phyloP scores from a whole-genome alignment of 352 stramenopile species.

The Pythium grandisporangium region DNA sequence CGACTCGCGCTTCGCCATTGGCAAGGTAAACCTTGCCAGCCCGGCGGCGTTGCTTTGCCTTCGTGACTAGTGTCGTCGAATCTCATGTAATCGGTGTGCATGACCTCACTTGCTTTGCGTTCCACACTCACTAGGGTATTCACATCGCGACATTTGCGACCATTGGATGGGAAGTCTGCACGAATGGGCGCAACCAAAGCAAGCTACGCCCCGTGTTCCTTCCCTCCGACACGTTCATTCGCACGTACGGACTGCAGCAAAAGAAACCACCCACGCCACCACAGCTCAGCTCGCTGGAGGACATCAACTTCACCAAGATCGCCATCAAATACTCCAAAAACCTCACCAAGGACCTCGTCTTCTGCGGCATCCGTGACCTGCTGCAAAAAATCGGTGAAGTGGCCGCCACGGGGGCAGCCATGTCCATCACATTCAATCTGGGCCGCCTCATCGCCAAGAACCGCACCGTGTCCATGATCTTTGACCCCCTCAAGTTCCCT shows the following conservation, averaged over 20 bases:
- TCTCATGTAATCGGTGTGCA: too few species aligned
- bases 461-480: constrained; percentile 53
- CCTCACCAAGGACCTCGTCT: constrained; percentile 68
- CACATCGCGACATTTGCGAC: constrained; percentile 71
- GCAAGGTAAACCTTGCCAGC: too few species aligned
- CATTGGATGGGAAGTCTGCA: constrained; percentile 58
- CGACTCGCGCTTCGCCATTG: constrained; percentile 49
- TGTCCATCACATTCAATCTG: constrained; percentile 64
- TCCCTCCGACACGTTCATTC: constrained; percentile 57
- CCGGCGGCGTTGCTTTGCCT: too few species aligned
- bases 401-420: constrained; percentile 27
- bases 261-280: constrained; percentile 18
- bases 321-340: constrained; percentile 73
- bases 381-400: constrained; percentile 67
- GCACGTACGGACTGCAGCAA: constrained; percentile 51
- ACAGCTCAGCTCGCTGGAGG: constrained; percentile 45
- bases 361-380: constrained; percentile 56
- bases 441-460: constrained; percentile 73
- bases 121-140: constrained; percentile 28
- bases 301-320: constrained; percentile 80
- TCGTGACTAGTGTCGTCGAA: too few species aligned
- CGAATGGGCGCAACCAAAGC: constrained; percentile 41
- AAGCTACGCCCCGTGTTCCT: constrained; percentile 52
- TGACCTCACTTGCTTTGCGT: too few species aligned
- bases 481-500: constrained; percentile 56